Base-by-base conservation (phyloP, 75 land plant species). In the Selaginella moellendorffii region DNA sequence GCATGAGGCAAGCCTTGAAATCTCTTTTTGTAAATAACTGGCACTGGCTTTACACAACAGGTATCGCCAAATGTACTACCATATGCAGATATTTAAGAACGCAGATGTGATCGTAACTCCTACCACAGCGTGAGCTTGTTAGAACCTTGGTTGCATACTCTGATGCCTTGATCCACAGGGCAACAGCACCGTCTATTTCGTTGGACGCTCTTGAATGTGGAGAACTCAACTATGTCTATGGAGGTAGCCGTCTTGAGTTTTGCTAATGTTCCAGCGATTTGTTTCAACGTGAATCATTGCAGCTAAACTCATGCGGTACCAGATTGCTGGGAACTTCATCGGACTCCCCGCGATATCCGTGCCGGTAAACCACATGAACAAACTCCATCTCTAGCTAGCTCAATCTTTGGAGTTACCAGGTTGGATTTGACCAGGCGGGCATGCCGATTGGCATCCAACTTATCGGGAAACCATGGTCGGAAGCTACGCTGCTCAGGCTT, bases 371-470 rank as follows among this genome's bases (percentile, higher is more conserved):
- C n/a, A 5, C n/a, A n/a, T n/a, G n/a, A n/a, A n/a, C n/a, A n/a
- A n/a, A n/a, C n/a, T n/a, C n/a, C n/a, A n/a, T n/a, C n/a, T n/a
- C n/a, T n/a, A n/a, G n/a, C n/a, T n/a, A n/a, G n/a, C n/a, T 36
- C 14, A 36, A 36, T 5, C 14, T 36, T 5, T 36, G 5, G 14
- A 36, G 14, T 36, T 36, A 36, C 5, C 60, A 92, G 97, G 81
- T 85, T 72, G 97, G 97, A 23, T 77, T 84, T 71, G 90, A 92
- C 54, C 69, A 65, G 54, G 58, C 31, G 1, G 96, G 96, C 22
- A 53, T 93, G 85, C 98, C 98, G 2, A 83, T 93, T 42, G 98
- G 96, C 28, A 75, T 93, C 54, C 98, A 88, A 59, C 82, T 93
- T 18, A 79, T 88, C 2, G 98, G 98, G 14, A 63, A 68, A 30